phyloP scores from a whole-genome alignment of 1,139 yeast species.

The Debaryomyces coudertii region DNA sequence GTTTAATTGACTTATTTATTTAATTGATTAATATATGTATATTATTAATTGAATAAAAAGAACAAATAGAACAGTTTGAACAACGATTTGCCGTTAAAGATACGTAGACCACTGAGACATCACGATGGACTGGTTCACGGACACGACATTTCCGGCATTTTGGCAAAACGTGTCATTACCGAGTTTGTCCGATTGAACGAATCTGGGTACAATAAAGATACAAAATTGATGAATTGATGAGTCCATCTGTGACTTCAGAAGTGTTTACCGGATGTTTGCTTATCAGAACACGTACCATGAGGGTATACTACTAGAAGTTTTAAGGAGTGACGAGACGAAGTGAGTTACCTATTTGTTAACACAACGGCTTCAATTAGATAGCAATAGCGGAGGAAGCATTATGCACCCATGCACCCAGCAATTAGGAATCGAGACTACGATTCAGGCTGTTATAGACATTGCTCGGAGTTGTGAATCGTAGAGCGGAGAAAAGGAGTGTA shows the following conservation, averaged over 20 bases:
- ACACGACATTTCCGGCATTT: background rate
- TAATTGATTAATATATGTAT: conserved; percentile 5
- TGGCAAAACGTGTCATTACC: background rate
- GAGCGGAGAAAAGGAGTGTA: too few relatives aligned
- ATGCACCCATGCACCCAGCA: too few relatives aligned
- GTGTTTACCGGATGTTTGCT: background rate
- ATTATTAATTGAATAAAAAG: conserved; percentile 1
- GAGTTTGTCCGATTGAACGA: background rate
- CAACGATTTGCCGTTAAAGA: conserved; percentile 3
- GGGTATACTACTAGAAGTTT: too few relatives aligned
- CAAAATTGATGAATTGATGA: background rate
- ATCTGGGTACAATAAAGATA: background rate
- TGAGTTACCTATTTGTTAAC: too few relatives aligned
- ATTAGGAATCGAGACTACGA: too few relatives aligned
- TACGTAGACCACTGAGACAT: background rate
- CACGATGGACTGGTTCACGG: background rate
- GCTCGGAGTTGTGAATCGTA: too few relatives aligned
- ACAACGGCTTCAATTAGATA: too few relatives aligned
- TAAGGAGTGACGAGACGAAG: too few relatives aligned
- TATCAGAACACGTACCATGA: too few relatives aligned
- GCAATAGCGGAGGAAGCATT: too few relatives aligned
- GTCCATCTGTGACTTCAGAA: background rate
- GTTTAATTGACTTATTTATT: conserved; percentile 12
- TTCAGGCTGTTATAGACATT: too few relatives aligned
- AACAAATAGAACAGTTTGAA: background rate